Percentiles rank a stretch among this genome's conserved stretches.
Conservation (phyloP, 1,139 yeast species). For the Scheffersomyces lignicola region DNA sequence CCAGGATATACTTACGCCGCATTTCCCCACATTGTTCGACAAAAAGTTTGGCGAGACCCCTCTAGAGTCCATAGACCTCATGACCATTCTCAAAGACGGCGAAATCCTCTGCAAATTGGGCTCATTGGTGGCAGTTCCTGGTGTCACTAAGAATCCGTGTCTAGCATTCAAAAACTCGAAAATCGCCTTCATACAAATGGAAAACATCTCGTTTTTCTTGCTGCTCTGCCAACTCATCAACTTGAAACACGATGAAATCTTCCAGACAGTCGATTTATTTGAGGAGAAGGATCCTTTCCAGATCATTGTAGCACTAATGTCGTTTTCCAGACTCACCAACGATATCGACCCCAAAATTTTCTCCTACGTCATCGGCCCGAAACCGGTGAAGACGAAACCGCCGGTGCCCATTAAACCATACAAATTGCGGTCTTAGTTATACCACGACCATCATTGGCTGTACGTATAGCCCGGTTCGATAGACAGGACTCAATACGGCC, state of each 20-base stretch:
- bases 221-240: constrained; percentile 61
- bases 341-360: constrained; percentile 32
- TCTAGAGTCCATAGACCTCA: constrained; percentile 26
- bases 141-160: constrained; percentile 38
- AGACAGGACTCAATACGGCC: not conserved
- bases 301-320: constrained; percentile 69
- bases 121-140: constrained; percentile 20
- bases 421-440: constrained; percentile 11
- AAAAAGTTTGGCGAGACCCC: constrained; percentile 10
- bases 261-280: constrained; percentile 78
- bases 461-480: not conserved
- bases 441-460: not conserved
- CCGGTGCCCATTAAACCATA: constrained; percentile 39
- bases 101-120: constrained; percentile 58
- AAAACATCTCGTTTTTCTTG: constrained; percentile 74
- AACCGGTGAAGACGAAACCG: constrained; percentile 34
- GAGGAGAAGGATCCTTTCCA: constrained; percentile 78
- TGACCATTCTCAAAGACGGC: constrained; percentile 66
- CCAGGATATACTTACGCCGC: constrained; percentile 13
- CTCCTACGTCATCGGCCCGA: constrained; percentile 36
- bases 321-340: constrained; percentile 59
- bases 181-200: constrained; percentile 90
- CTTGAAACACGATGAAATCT: constrained; percentile 80
- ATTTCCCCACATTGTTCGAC: constrained; percentile 11
- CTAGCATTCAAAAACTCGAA: constrained; percentile 57